A percentile compares a stretch with the other conserved stretches of the same genome.
Evolutionary conservation across 305 asterid genomes (phyloP).

Genomic region (Plantago lanceolata): DNA sequence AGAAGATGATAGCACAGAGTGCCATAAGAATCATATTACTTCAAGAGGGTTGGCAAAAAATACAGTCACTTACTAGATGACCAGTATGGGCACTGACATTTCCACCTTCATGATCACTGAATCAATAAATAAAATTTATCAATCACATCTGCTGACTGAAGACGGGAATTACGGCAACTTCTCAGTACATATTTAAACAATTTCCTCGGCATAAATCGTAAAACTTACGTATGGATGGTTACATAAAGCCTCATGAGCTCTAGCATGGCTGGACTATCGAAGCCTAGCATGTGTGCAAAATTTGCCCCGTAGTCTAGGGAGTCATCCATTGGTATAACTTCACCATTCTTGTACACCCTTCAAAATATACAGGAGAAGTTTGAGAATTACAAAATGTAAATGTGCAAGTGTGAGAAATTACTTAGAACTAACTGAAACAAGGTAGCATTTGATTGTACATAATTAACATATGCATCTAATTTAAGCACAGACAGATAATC

Average conservation of each 20-base stretch:
- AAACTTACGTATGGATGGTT: conserved; percentile 71
- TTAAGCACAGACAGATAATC: conserved; percentile 20
- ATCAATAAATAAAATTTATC: conserved; percentile 18
- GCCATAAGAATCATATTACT: background rate
- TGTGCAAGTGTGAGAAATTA: conserved; percentile 2
- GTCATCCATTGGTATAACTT: conserved; percentile 56
- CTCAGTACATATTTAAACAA: conserved; percentile 6
- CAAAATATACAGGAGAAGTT: conserved; percentile 28
- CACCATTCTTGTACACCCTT: conserved; percentile 75
- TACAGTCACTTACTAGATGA: conserved; percentile 58
- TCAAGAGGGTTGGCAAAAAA: conserved; percentile 11
- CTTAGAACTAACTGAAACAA: conserved; percentile 2
- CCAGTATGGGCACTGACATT: conserved; percentile 96
- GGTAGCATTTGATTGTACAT: conserved; percentile 10
- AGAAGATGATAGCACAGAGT: conserved; percentile 1
- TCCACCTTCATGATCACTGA: conserved; percentile 94
- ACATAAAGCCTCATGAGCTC: conserved; percentile 98
- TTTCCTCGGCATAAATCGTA: conserved; percentile 5
- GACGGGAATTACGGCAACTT: conserved; percentile 5
- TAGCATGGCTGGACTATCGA: conserved; percentile 76
- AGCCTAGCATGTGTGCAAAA: conserved; percentile 87
- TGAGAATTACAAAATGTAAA: conserved; percentile 3
- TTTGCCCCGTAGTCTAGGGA: conserved; percentile 81
- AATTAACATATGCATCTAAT: conserved; percentile 10
- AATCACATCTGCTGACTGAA: conserved; percentile 7